Percentiles rank a stretch among this genome's conserved stretches.
phyloP scores from a whole-genome alignment of 345 rosid species.

The Arabis hirsuta region DNA sequence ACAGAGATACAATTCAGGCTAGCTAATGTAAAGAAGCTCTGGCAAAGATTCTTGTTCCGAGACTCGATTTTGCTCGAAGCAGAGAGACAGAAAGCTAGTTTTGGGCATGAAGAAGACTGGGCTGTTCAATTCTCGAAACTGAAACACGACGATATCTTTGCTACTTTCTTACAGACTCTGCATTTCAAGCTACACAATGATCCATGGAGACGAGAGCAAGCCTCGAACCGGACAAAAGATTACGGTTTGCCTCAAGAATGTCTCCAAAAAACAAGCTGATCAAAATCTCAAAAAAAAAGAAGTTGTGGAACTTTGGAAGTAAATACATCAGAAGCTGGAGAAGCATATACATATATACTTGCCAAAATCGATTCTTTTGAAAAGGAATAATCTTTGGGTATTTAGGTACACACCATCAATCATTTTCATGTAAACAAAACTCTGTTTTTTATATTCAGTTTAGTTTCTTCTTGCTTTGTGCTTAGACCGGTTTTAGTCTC shows the following conservation, averaged over 20 bases:
- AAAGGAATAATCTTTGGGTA: constrained; percentile 20
- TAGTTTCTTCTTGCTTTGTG: constrained; percentile 18
- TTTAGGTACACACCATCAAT: constrained; percentile 18
- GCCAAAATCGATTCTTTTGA: constrained; percentile 29
- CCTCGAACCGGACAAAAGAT: constrained; percentile 50
- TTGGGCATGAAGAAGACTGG: constrained; percentile 67
- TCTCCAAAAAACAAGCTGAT: constrained; percentile 46
- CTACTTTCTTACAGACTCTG: constrained; percentile 79
- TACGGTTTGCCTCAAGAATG: constrained; percentile 81
- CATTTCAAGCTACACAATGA: constrained; percentile 88
- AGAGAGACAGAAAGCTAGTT: constrained; percentile 63
- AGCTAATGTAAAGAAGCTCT: constrained; percentile 72
- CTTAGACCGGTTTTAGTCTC: constrained; percentile 11
- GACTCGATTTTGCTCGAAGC: constrained; percentile 88
- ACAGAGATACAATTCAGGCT: constrained; percentile 73
- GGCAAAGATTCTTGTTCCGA: constrained; percentile 89
- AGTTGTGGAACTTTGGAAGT: constrained; percentile 26
- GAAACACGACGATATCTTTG: constrained; percentile 76
- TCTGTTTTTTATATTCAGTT: background rate
- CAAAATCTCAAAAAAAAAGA: constrained; percentile 5
- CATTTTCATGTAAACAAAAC: constrained; percentile 18
- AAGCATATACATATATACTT: constrained; percentile 21
- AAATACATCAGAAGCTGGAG: constrained; percentile 34
- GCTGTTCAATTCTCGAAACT: constrained; percentile 62
- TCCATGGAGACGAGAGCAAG: constrained; percentile 72